Base-by-base conservation (phyloP, 2,329 filamentous ascomycete species). In the Epichloe baconii region DNA sequence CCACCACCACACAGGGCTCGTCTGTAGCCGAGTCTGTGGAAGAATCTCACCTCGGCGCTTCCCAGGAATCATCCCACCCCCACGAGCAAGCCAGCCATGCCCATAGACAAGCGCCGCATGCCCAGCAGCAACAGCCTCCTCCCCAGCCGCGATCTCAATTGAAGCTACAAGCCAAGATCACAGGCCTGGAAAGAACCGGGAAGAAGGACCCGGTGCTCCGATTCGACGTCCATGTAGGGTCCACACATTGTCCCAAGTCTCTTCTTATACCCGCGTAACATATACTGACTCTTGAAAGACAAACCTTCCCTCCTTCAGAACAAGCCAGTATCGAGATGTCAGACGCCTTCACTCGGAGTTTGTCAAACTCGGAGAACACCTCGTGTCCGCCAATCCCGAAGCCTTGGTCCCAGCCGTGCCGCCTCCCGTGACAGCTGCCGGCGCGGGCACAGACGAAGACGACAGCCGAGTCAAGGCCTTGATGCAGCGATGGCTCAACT, bases 381-480 rank as follows among this genome's bases (percentile, higher is more conserved):
- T 98, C 52, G 89, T 96, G 66, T 96, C 91, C 23, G 90, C 91
- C n/a, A 97, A 97, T 62, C 93, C 93, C 3, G 93, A 98, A 68
- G 86, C 89, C 8, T 76, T 98, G 44, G 91, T 98, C 7, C 93
- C 93, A 3, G 89, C 91, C 10, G 89, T 98, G 1, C 93, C 93
- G 42, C 88, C 91, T n/a, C 78, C 91, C n/a, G 74, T 94, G 53
- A 97, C 93, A 7, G 90, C 90, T 7, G 93, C 93, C 31, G 93
- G 93, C 40, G 89, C 89, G 38, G 93, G 93, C 19, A 98, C 93
- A 1, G 93, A 97, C 49, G 93, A 98, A 66, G 93, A 98, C 61
- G 93, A 98, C 67, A 75, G 76, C 21, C 80, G 93, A 14, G 86
- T 97, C 55, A 97, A 97, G 70, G 81, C 82, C 1, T 79, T 88